phyloP scores from a whole-genome alignment of 495 filamentous ascomycete genomes.

The Aspergillus wentii region DNA sequence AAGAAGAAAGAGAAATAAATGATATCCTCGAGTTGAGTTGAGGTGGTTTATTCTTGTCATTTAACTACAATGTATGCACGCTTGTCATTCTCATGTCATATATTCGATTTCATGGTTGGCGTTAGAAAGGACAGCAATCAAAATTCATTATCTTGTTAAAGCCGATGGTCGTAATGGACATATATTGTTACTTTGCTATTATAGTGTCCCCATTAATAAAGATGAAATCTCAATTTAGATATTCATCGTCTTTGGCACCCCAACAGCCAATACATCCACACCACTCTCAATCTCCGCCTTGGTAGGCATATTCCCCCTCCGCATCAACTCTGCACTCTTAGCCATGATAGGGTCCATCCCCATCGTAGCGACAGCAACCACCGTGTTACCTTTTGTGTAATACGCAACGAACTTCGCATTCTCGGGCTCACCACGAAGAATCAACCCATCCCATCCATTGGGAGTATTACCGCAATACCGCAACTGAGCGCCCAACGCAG shows the following conservation, averaged over 20 bases:
- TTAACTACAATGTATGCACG: slow-evolving; percentile 1
- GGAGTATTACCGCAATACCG: slow-evolving; percentile 86
- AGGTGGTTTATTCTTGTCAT: neutral
- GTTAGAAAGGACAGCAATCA: slow-evolving; percentile 17
- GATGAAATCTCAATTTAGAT: no score
- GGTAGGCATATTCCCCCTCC: slow-evolving; percentile 70
- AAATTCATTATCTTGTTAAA: no score
- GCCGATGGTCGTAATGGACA: no score
- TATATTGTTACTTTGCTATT: no score
- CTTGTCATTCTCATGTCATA: slow-evolving; percentile 7
- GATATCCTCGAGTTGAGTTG: no score
- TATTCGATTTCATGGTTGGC: slow-evolving; percentile 10
- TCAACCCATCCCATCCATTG: slow-evolving; percentile 77
- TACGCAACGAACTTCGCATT: slow-evolving; percentile 84
- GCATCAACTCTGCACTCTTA: slow-evolving; percentile 83
- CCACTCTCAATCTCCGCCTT: slow-evolving; percentile 73
- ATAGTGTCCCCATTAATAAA: no score
- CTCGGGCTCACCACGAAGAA: slow-evolving; percentile 70
- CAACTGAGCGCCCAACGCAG: slow-evolving; percentile 80
- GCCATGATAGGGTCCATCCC: slow-evolving; percentile 81
- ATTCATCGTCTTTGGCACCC: slow-evolving; percentile 37
- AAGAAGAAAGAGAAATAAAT: slow-evolving; percentile 20
- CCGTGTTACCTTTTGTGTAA: slow-evolving; percentile 78
- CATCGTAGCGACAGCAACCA: slow-evolving; percentile 93
- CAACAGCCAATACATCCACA: slow-evolving; percentile 64